These are phyloP conservation scores for Udeniomyces megalosporus DNA, from an alignment of 768 basidiomycete species.

Conservation along the genomic window DNA sequence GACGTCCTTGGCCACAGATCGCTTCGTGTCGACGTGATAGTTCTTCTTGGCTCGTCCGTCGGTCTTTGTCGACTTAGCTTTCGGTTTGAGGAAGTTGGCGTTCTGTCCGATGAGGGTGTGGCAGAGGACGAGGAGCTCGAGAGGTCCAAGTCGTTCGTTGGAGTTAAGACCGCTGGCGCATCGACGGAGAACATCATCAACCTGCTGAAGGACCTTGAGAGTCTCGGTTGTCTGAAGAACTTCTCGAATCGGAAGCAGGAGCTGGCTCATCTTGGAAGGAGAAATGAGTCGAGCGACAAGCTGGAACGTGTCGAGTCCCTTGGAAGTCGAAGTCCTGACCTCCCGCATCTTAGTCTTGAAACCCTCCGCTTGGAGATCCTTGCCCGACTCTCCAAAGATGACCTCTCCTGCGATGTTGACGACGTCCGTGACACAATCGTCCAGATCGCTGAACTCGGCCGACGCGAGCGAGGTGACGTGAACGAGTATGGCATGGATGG, in stretches of 20 bases:
- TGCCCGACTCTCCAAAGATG: slow-evolving; percentile 82
- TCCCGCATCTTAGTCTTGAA: slow-evolving; percentile 93
- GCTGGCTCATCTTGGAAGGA: slow-evolving; percentile 53
- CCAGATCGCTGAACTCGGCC: slow-evolving; percentile 46
- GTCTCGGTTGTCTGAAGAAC: slow-evolving; percentile 77
- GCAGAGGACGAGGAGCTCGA: slow-evolving; percentile 62
- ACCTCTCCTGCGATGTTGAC: slow-evolving; percentile 73
- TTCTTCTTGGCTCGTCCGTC: slow-evolving; percentile 34
- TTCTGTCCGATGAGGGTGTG: slow-evolving; percentile 84
- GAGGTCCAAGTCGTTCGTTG: slow-evolving; percentile 52
- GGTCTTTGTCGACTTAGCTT: slow-evolving; percentile 33
- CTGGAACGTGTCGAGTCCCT: slow-evolving; percentile 70
- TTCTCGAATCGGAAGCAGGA: slow-evolving; percentile 61
- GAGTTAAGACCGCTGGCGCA: slow-evolving; percentile 69
- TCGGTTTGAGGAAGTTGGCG: slow-evolving; percentile 54
- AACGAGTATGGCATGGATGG: slow-evolving; percentile 63
- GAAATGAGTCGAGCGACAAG: slow-evolving; percentile 63
- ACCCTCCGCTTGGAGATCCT: slow-evolving; percentile 69
- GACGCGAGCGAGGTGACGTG: slow-evolving; percentile 47
- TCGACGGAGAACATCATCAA: slow-evolving; percentile 75
- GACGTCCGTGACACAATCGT: slow-evolving; percentile 60
- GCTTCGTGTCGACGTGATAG: slow-evolving; percentile 62
- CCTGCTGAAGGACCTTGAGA: slow-evolving; percentile 57
- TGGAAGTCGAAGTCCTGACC: slow-evolving; percentile 64
- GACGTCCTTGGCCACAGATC: slow-evolving; percentile 39